These are phyloP conservation scores for Talinum fruticosum DNA, from an alignment of 148 eudicot genomes.

Conservation along the genomic window DNA sequence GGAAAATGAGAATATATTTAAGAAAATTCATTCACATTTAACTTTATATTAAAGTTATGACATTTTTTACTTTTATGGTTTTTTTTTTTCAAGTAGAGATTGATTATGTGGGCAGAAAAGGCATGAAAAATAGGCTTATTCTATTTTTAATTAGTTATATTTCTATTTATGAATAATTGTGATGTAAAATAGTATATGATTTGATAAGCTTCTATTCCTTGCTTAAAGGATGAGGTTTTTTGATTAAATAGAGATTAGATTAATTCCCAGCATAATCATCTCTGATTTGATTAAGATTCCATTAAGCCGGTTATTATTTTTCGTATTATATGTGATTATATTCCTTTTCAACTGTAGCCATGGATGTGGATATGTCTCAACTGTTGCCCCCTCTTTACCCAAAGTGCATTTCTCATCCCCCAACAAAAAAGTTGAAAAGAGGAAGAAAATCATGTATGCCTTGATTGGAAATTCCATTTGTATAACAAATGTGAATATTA, in stretches of 20 bases:
- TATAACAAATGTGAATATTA: no score
- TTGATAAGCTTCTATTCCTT: not conserved
- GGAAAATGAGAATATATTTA: no score
- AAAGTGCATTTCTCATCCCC: not conserved
- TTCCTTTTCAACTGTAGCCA: not conserved
- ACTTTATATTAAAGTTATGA: no score
- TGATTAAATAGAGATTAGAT: not conserved
- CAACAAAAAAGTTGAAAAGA: not conserved
- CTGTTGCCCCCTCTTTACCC: not conserved
- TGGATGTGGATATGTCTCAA: not conserved
- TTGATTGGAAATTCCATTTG: not conserved
- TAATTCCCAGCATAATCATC: constrained; percentile 8
- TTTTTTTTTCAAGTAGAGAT: no score
- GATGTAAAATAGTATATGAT: no score
- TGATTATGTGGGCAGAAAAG: no score
- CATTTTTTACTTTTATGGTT: not conserved
- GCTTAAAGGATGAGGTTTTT: not conserved
- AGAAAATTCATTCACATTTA: no score
- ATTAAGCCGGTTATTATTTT: not conserved
- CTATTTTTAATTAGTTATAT: no score
- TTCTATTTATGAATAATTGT: no score
- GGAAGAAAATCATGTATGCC: not conserved
- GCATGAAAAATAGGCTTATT: no score
- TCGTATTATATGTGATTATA: not conserved
- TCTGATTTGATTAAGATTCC: not conserved